Evolutionary conservation across 441 rosid species (phyloP).

Genomic region (Bocquillonia castaneifolia): DNA sequence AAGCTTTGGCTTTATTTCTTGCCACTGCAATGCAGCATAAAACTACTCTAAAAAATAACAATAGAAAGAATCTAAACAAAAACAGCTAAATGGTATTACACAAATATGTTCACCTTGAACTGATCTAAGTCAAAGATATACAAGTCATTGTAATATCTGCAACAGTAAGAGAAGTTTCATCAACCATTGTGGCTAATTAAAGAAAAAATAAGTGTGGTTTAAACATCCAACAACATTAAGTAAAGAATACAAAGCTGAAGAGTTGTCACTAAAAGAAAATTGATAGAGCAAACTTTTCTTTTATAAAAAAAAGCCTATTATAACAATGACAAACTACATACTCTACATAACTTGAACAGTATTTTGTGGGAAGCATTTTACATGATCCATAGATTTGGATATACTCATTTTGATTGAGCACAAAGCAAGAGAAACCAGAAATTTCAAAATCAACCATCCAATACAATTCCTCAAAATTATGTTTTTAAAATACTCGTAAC

Average conservation of each 20-base stretch:
- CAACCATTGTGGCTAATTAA: constrained; percentile 1
- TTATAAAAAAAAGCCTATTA: not conserved
- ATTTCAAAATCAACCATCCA: too few species aligned
- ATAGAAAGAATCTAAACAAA: constrained; percentile 6
- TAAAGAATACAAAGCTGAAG: not conserved
- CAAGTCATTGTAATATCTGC: constrained; percentile 83
- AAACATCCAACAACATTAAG: not conserved
- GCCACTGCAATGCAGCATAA: constrained; percentile 61
- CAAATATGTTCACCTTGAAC: constrained; percentile 58
- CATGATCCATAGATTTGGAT: too few species aligned
- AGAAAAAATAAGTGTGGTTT: not conserved
- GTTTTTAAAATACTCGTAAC: too few species aligned
- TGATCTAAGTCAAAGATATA: constrained; percentile 81
- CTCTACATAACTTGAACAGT: too few species aligned
- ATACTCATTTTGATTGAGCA: too few species aligned
- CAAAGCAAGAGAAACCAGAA: too few species aligned
- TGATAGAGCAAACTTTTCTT: not conserved
- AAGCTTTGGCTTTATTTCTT: constrained; percentile 91
- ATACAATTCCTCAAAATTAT: too few species aligned
- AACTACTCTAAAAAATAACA: constrained; percentile 19
- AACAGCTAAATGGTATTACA: constrained; percentile 11
- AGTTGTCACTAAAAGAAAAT: not conserved
- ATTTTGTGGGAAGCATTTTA: too few species aligned
- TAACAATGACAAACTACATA: not conserved
- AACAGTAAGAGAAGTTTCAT: constrained; percentile 22